Evolutionary conservation across 495 filamentous ascomycete species (phyloP), one percentile per base, ranked within the genome.

Genomic region (Lasiosphaeria miniovina): DNA sequence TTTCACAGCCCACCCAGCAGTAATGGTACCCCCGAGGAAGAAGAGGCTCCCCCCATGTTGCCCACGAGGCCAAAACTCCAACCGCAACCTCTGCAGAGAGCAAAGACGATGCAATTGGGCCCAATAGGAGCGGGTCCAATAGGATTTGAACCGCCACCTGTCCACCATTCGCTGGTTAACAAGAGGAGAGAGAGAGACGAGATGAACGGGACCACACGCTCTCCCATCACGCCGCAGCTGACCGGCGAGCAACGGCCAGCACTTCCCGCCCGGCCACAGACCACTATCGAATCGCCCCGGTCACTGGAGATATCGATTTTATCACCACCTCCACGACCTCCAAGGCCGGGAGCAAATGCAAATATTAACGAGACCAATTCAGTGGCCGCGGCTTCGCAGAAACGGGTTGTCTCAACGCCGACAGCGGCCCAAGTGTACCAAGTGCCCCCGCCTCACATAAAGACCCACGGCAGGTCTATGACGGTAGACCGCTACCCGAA

Each of bases 1-100:
- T 97, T 98, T 67, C 93, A 79, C 71, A 96, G 92, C 36, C 93
- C 93, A 10, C 92, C 93, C 12, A 87, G 85, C 57, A 95, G 88
- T 63, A 84, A 85, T 12, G 87, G 84, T 54, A 89, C 83, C 52
- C 71, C 78, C 6, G 78, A 79, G 57, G 73, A 77, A 35, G 77
- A 78, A 6, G 75, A 73, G 7, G 48, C 54, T 17, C 74, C 76
- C 36, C 75, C 81, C 5, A 67, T 75, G 54, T 63, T 77, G 35
- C 80, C 73, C 50, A 71, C 67, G n/a, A 73, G 75, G 15, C 77
- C 79, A 9, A 59, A 62, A 6, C 55, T 64, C 38, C 69, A 70
- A 8, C 57, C 40, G 61, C 61, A 64, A 45, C 62, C 54, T 55
- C 35, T 64, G 31, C 54, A 49, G 45, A 64, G 65, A 45, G 36